Conservation (phyloP, 495 filamentous ascomycete species). For the Aspergillus sparsus region DNA sequence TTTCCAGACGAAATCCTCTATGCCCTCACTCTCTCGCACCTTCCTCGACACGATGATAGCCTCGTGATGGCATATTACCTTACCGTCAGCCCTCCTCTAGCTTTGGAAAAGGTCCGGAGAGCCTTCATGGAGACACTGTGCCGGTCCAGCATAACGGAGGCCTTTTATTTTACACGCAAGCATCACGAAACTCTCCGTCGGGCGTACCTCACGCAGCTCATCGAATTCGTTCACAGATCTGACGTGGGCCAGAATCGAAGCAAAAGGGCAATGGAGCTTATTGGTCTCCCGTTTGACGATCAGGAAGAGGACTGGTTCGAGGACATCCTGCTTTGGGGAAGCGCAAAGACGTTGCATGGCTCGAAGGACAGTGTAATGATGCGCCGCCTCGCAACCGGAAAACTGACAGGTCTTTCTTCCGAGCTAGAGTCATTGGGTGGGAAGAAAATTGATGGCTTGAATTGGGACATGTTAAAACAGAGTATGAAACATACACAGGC, state of each 20-base stretch:
- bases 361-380: conserved; percentile 70
- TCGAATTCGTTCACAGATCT: conserved; percentile 59
- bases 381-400: conserved; percentile 62
- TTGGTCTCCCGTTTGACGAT: conserved; percentile 65
- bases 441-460: conserved; percentile 53
- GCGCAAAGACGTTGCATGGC: conserved; percentile 59
- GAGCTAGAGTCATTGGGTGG: conserved; percentile 46
- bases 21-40: conserved; percentile 60
- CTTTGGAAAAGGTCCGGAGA: conserved; percentile 56
- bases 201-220: conserved; percentile 64
- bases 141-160: conserved; percentile 66
- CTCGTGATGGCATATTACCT: conserved; percentile 77
- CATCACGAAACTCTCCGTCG: conserved; percentile 61
- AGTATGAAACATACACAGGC: conserved; percentile 39
- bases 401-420: conserved; percentile 35
- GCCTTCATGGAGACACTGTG: conserved; percentile 67
- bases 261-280: conserved; percentile 64
- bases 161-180: conserved; percentile 69
- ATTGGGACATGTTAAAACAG: conserved; percentile 51
- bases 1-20: conserved; percentile 80
- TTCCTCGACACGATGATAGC: conserved; percentile 60
- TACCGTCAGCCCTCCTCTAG: conserved; percentile 65
- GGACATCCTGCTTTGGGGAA: conserved; percentile 60
- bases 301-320: conserved; percentile 75
- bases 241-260: conserved; percentile 47